A percentile compares a stretch with the other conserved stretches of the same genome.
phyloP scores from a whole-genome alignment of 805 yeast species.

The Kazachstania martiniae region DNA sequence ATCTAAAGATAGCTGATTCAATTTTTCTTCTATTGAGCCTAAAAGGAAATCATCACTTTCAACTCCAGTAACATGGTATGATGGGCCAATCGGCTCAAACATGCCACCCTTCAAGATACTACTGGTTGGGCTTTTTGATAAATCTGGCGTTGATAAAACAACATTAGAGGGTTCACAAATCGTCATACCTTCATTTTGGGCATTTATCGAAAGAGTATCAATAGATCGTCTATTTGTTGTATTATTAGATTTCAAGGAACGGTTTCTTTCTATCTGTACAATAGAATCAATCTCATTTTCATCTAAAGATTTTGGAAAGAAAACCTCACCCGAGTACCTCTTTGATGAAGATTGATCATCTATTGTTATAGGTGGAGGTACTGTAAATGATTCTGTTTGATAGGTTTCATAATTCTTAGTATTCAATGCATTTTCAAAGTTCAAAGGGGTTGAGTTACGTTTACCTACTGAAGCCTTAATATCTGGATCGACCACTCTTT shows the following conservation, averaged over 20 bases:
- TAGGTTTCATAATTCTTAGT: no score
- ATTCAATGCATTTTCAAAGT: slow-evolving; percentile 12
- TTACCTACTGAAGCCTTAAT: no score
- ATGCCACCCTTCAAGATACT: slow-evolving; percentile 29
- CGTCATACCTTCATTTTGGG: slow-evolving; percentile 39
- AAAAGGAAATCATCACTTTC: slow-evolving; percentile 9
- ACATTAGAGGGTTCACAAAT: slow-evolving; percentile 29
- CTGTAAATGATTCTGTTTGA: no score
- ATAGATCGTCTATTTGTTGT: slow-evolving; percentile 23
- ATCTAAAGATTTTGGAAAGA: slow-evolving; percentile 62
- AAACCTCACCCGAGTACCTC: slow-evolving; percentile 39
- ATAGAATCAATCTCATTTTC: slow-evolving; percentile 65
- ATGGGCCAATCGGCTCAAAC: slow-evolving; percentile 8
- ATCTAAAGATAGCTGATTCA: slow-evolving; percentile 15
- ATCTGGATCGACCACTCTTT: no score
- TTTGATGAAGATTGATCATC: not conserved
- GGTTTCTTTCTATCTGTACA: slow-evolving; percentile 57
- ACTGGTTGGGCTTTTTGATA: slow-evolving; percentile 29
- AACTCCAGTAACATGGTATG: not conserved
- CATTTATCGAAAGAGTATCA: slow-evolving; percentile 30
- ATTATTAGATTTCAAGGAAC: slow-evolving; percentile 41
- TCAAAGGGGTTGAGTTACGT: slow-evolving; percentile 24
- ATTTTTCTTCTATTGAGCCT: slow-evolving; percentile 21
- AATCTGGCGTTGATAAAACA: slow-evolving; percentile 27
- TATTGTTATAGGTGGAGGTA: not conserved